phyloP scores from a whole-genome alignment of 73 alveolate genomes.

The Paramecium biaurelia region DNA sequence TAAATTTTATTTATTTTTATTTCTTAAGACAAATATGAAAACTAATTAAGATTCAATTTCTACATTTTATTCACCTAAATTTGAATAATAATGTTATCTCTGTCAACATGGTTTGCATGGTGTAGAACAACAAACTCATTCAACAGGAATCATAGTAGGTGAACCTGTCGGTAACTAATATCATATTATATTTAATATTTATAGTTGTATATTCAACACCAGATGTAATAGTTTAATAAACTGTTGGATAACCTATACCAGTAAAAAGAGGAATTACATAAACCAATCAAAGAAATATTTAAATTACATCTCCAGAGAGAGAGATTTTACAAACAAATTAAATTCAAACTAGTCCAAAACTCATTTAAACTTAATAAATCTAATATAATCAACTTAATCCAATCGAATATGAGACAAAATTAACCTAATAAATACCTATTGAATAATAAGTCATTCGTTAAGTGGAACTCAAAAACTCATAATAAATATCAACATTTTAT shows the following conservation, averaged over 20 bases:
- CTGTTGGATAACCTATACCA: not conserved
- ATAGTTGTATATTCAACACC: not conserved
- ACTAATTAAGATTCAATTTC: not conserved
- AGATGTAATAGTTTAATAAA: not conserved
- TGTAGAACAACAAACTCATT: not conserved
- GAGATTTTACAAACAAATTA: not conserved
- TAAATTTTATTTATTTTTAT: not conserved
- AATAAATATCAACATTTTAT: not conserved
- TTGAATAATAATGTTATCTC: not conserved
- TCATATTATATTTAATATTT: not conserved
- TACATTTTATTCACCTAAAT: not conserved
- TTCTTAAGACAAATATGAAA: not conserved
- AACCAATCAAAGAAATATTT: not conserved
- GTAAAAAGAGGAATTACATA: not conserved
- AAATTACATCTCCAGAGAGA: not conserved
- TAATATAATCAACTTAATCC: not conserved
- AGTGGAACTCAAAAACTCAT: not conserved
- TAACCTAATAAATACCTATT: not conserved
- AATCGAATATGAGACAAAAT: not conserved
- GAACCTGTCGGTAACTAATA: not conserved
- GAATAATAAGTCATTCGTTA: not conserved
- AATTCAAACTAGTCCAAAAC: not conserved
- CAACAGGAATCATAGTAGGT: not conserved
- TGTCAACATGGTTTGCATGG: conserved; percentile 23
- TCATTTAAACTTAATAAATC: not conserved